phyloP scores from a whole-genome alignment of 805 yeast genomes.

The Saccharomycopsis sp. region DNA sequence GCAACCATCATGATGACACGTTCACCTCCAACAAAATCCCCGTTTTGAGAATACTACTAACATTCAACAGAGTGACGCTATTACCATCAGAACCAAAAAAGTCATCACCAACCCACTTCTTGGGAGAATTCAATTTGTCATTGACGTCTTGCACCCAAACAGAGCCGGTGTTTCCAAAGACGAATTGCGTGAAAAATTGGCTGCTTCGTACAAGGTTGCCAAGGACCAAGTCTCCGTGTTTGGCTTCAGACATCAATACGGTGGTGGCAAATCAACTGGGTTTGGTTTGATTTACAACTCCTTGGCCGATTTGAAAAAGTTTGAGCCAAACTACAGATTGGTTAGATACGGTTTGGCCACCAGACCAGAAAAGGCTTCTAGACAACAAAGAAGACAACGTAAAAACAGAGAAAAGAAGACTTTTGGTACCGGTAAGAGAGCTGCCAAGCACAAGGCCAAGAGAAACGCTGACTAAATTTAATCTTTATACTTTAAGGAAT shows the following conservation, averaged over 20 bases:
- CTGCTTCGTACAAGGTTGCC: conserved; percentile 83
- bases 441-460: conserved; percentile 86
- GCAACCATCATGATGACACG: no score
- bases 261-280: conserved; percentile 99
- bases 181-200: conserved; percentile 92
- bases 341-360: conserved; percentile 97
- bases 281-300: conserved; percentile 99
- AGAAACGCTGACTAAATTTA: conserved; percentile 60
- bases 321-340: conserved; percentile 98
- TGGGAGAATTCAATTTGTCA: conserved; percentile 99
- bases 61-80: conserved; percentile 81
- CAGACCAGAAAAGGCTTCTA: conserved; percentile 94
- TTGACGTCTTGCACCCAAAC: conserved; percentile 99
- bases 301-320: conserved; percentile 93
- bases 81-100: conserved; percentile 98
- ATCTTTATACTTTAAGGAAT: neutral
- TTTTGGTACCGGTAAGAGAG: conserved; percentile 96
- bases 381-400: conserved; percentile 99
- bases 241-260: conserved; percentile 99
- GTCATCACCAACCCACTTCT: conserved; percentile 98
- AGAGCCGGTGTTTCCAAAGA: conserved; percentile 98
- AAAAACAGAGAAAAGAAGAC: conserved; percentile 99
- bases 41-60: conserved; percentile 1
- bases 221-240: conserved; percentile 94
- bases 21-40: no score